Evolutionary conservation across 2,329 filamentous ascomycete genomes (phyloP).

Genomic region (Dendrostoma leiphaemia): DNA sequence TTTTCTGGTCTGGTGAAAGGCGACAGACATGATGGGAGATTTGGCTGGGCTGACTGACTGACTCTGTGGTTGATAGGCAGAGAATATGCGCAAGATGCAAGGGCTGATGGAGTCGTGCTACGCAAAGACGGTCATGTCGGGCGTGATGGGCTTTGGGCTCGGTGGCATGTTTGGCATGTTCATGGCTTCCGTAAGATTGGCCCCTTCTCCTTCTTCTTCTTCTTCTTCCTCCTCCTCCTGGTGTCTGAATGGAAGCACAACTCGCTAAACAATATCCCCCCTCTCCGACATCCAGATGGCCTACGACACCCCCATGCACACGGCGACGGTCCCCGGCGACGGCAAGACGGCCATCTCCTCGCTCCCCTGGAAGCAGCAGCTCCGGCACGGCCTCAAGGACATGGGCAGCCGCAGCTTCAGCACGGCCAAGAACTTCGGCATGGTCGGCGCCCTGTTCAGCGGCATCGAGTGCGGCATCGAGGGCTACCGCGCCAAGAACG

Average conservation of each 20-base stretch:
- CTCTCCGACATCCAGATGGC: constrained; percentile 66
- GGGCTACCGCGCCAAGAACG: constrained; percentile 89
- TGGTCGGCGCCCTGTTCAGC: constrained; percentile 85
- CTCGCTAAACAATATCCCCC: constrained; percentile 3
- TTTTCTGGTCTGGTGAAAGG: neutral
- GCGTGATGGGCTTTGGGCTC: constrained; percentile 90
- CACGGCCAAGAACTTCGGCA: constrained; percentile 91
- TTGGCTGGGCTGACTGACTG: constrained; percentile 1
- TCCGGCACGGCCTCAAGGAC: constrained; percentile 84
- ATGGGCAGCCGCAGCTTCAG: constrained; percentile 84
- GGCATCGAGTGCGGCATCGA: constrained; percentile 97
- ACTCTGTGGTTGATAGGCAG: neutral
- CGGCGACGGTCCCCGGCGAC: constrained; percentile 32
- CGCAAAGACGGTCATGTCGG: constrained; percentile 84
- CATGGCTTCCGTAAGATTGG: constrained; percentile 80
- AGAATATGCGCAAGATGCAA: constrained; percentile 60
- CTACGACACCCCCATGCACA: constrained; percentile 88
- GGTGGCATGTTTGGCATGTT: constrained; percentile 95
- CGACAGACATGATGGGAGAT: neutral
- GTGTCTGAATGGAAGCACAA: neutral
- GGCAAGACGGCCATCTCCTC: constrained; percentile 41
- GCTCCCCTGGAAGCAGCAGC: constrained; percentile 82
- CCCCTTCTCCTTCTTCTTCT: neutral
- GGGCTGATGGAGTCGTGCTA: constrained; percentile 87
- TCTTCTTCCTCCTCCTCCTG: neutral